Evolutionary conservation across 306 rosid genomes (phyloP).

Genomic region (Rosa chinensis): DNA sequence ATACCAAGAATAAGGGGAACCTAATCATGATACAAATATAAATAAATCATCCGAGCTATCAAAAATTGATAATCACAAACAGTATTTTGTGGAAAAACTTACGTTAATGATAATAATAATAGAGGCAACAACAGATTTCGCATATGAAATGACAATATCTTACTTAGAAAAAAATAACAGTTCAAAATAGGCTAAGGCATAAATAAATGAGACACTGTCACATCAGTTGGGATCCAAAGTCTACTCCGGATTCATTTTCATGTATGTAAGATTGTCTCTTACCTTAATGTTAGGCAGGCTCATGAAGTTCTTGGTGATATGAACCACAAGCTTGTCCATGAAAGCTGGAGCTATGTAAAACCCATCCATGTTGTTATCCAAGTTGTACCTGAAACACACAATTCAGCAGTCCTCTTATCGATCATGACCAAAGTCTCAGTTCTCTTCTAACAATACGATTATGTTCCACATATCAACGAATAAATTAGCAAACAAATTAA

Average conservation of each 20-base stretch:
- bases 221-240: not conserved
- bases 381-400: slow-evolving; percentile 36
- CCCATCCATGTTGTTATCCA: slow-evolving; percentile 44
- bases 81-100: not conserved
- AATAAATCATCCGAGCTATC: not conserved
- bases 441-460: not conserved
- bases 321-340: slow-evolving; percentile 59
- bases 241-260: not conserved
- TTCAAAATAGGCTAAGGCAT: not conserved
- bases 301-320: slow-evolving; percentile 49
- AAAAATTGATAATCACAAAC: slow-evolving; percentile 11
- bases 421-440: not conserved
- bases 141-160: not conserved
- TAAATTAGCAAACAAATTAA: not conserved
- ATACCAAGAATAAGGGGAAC: slow-evolving; percentile 49
- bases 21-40: slow-evolving; percentile 9
- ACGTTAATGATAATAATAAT: too few species aligned
- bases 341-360: slow-evolving; percentile 54
- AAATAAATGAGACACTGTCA: not conserved
- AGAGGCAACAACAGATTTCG: not conserved
- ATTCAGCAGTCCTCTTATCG: not conserved
- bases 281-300: slow-evolving; percentile 49
- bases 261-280: not conserved
- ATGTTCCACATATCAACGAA: not conserved
- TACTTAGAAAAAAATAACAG: not conserved